A percentile compares a stretch with the other conserved stretches of the same genome.
These are phyloP conservation scores for Afroboletus lepidellus DNA, from an alignment of 1,284 basidiomycete species.

Conservation along the genomic window DNA sequence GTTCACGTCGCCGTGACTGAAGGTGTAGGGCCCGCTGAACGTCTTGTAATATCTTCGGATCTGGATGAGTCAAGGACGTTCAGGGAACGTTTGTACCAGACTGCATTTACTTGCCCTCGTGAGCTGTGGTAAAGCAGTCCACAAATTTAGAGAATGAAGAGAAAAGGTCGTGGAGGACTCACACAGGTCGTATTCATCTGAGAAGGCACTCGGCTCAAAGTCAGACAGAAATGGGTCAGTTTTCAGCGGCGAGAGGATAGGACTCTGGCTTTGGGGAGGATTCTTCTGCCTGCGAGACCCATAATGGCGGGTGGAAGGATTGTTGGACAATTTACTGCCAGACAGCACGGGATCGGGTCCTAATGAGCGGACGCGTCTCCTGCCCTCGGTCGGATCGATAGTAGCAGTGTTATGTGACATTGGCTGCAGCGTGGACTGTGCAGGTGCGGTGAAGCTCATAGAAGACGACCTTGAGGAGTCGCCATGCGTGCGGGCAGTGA, in stretches of 20 bases:
- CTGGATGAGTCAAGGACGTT: slow-evolving; percentile 36
- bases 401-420: slow-evolving; percentile 14
- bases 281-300: slow-evolving; percentile 24
- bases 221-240: slow-evolving; percentile 29
- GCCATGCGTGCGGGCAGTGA: slow-evolving; percentile 20
- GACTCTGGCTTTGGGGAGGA: slow-evolving; percentile 11
- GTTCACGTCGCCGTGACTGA: slow-evolving; percentile 69
- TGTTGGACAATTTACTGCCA: slow-evolving; percentile 16
- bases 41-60: slow-evolving; percentile 71
- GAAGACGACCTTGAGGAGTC: slow-evolving; percentile 36
- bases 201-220: slow-evolving; percentile 44
- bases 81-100: slow-evolving; percentile 11
- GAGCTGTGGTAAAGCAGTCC: slow-evolving; percentile 41
- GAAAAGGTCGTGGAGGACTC: slow-evolving; percentile 32
- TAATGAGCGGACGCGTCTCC: slow-evolving; percentile 23
- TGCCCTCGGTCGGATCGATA: slow-evolving; percentile 14
- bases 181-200: slow-evolving; percentile 75
- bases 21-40: slow-evolving; percentile 68
- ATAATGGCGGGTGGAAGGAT: slow-evolving; percentile 10
- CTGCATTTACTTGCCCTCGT: slow-evolving; percentile 53
- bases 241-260: slow-evolving; percentile 21
- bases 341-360: slow-evolving; percentile 22
- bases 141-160: slow-evolving; percentile 17
- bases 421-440: slow-evolving; percentile 14
- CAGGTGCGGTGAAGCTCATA: slow-evolving; percentile 20